Evolutionary conservation across 2,329 filamentous ascomycete species (phyloP), one percentile per base, ranked within the genome.

Genomic region (Paraphoma chrysanthemicola): DNA sequence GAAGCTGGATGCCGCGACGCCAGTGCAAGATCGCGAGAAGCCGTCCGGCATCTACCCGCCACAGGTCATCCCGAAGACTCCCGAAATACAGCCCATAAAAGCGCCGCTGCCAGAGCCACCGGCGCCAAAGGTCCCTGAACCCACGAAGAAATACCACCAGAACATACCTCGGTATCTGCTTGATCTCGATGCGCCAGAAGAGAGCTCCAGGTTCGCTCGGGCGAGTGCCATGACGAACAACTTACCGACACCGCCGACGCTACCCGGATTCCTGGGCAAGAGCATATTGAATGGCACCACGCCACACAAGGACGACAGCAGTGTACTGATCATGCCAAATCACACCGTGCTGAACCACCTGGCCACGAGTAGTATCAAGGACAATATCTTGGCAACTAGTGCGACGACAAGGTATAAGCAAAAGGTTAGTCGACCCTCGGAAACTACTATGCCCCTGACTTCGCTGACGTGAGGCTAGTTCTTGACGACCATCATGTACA

Each of bases 321-420:
- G 93, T 78, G 95, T 99, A 59, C 81, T 99, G 62, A 95, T 92
- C 66, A 94, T 97, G 85, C 95, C 95, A 12, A 99, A 98, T 70
- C 94, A 99, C 72, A 97, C 95, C 0, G 92, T 98, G 31, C 81
- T 99, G 61, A 99, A 99, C 67, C 95, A 99, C 77, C 82, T 99
- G 66, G 94, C 94, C 47, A 99, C 95, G 3, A 98, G 94, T 78
- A 97, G 93, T 77, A 99, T 99, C 78, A 97, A 97, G 81, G 93
- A 97, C 66, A 93, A 94, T 61, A 91, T 98, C 28, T 83, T 99
- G 63, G 95, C 95, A 33, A 96, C 96, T 6, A 97, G 93, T 71
- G 94, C 92, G 12, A 99, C 95, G 5, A 99, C 95, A n/a, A 86
- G 95, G 76, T 99, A 98, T 77, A 96, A 93, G 81, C 90, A 91